Base-by-base conservation (phyloP, 1,139 yeast genomes). In the Suhomyces yuchorum region DNA sequence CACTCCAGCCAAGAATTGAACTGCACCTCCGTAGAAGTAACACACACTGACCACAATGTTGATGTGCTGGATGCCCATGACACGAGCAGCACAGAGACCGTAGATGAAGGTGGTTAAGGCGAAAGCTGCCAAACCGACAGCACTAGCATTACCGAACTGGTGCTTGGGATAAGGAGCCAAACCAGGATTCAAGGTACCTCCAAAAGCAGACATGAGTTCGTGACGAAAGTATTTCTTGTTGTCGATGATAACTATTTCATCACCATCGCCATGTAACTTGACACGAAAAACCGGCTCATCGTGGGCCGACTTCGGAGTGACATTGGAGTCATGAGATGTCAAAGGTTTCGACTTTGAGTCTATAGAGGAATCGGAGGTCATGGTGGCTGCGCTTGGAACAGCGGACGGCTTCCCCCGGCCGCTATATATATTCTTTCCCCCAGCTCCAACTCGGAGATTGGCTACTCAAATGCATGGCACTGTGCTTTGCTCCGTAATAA, bases 61-160 rank as follows among this genome's bases (percentile, higher is more conserved):
- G 24, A 83, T 7, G n/a, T 22, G 26, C 14, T 19, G 51, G 28
- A 84, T 78, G 23, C 82, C 82, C 62, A 82, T 79, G 9, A 87
- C 88, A 23, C 62, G 73, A 46, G 60, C 55, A 51, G 72, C 72
- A 52, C 67, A 71, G 61, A 90, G 69, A 3, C 92, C 84, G 41
- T 89, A 73, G n/a, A 88, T 87, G 66, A 90, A 87, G 4, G 96
- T 87, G 14, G 96, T 87, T 56, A 89, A 71, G 8, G 95, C 96
- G 62, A 90, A 89, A 4, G 89, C 93, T 42, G 83, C 78, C 52
- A 90, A 74, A 11, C 96, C 97, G 45, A 90, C 73, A 3, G 97
- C 96, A 44, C 92, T 87, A 37, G 97, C 96, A 66, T 89, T 89
- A 19, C 42, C 50, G 63, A 88, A 84, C 65, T 84, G 77, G 64